Percentiles rank a stretch among this genome's conserved stretches.
Evolutionary conservation across 257 asterid species (phyloP).

Genomic region (Agastache rugosa): DNA sequence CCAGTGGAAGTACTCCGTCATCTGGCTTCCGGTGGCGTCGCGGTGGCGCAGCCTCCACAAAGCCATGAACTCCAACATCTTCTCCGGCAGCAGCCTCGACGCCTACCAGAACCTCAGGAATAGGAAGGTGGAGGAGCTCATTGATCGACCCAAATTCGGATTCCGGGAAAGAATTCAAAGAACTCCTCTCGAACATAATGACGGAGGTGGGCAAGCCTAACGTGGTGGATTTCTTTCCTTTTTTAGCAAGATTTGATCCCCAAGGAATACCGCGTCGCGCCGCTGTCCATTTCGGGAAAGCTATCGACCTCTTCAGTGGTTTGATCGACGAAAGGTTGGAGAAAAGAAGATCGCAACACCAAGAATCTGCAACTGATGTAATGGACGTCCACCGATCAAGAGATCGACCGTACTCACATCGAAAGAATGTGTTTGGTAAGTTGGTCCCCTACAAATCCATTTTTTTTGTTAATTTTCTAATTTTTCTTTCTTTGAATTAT

Average conservation of each 20-base stretch:
- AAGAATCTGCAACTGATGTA: conserved; percentile 39
- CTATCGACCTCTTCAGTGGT: conserved; percentile 43
- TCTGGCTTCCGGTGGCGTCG: conserved; percentile 67
- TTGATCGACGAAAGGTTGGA: conserved; percentile 55
- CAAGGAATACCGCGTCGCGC: conserved; percentile 60
- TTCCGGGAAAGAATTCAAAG: conserved; percentile 68
- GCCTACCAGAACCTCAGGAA: conserved; percentile 60
- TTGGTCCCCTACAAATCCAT: neutral
- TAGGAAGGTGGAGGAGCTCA: conserved; percentile 64
- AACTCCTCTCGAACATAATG: conserved; percentile 53
- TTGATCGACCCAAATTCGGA: conserved; percentile 57
- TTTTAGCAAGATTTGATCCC: conserved; percentile 55
- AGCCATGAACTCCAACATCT: conserved; percentile 58
- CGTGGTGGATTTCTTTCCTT: conserved; percentile 62
- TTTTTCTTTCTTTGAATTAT: no score
- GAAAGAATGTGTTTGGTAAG: conserved; percentile 69
- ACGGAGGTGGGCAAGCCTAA: conserved; percentile 72
- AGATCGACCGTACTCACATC: conserved; percentile 64
- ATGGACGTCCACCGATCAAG: conserved; percentile 51
- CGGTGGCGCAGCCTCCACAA: conserved; percentile 75
- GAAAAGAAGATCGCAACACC: conserved; percentile 19
- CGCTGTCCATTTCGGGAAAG: conserved; percentile 44
- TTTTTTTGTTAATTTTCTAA: no score
- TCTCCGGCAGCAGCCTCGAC: conserved; percentile 67
- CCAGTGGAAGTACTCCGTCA: conserved; percentile 63